Percentiles rank a stretch among this genome's conserved stretches.
These are phyloP conservation scores for Breviolum minutum DNA, from an alignment of 73 alveolate genomes.

Conservation along the genomic window DNA sequence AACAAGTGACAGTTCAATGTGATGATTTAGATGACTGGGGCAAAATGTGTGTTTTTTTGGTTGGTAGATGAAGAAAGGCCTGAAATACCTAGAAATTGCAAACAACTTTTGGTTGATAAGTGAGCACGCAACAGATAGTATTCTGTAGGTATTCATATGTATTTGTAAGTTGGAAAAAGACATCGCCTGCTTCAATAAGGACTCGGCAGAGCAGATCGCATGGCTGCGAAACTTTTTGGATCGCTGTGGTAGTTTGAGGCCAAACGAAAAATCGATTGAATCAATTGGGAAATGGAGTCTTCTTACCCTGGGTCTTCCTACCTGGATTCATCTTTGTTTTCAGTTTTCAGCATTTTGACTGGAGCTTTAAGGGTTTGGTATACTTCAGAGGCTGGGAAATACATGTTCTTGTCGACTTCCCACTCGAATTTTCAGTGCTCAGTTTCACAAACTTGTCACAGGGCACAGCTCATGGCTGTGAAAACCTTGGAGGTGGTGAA, in stretches of 20 bases:
- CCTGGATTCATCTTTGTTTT: no score
- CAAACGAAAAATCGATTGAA: background rate
- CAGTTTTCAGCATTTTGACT: background rate
- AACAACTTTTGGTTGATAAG: background rate
- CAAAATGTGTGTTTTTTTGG: no score
- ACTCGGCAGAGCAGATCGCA: constrained; percentile 89
- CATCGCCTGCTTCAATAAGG: background rate
- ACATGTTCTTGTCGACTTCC: background rate
- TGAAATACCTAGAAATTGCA: no score
- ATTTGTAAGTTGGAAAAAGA: background rate
- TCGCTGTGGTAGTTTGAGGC: constrained; percentile 73
- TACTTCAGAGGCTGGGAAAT: no score
- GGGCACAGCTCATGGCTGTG: constrained; percentile 92
- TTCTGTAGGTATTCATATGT: no score
- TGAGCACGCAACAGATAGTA: background rate
- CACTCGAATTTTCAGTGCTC: background rate
- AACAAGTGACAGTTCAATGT: no score
- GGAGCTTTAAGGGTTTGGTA: background rate
- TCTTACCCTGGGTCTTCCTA: no score
- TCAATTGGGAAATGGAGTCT: background rate
- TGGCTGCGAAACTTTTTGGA: constrained; percentile 74
- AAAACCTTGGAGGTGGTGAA: constrained; percentile 27
- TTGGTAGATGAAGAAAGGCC: no score
- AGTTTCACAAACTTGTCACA: background rate
- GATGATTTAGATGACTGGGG: no score